These are phyloP conservation scores for Zelopaecilomyces penicillatus DNA, from an alignment of 2,329 filamentous ascomycete genomes.

Conservation along the genomic window DNA sequence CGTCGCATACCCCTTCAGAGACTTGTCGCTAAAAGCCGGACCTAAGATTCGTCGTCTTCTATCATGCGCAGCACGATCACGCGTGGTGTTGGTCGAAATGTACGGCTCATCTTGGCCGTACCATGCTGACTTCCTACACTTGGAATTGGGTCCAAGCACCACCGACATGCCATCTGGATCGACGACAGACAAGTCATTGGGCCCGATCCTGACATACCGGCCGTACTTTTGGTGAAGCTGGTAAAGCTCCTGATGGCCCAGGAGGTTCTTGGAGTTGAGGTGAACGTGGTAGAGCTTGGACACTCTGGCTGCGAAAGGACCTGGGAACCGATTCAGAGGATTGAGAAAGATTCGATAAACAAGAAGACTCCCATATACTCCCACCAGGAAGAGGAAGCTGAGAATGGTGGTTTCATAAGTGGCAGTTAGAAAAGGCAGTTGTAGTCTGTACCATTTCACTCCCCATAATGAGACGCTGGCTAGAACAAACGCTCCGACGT, in stretches of 20 bases:
- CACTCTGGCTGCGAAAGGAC: conserved; percentile 2
- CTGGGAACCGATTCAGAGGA: conserved; percentile 1
- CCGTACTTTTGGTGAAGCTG: conserved; percentile 4
- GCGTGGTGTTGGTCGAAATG: conserved; percentile 2
- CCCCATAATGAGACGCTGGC: neutral
- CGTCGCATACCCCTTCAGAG: neutral
- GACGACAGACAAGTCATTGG: conserved; percentile 1
- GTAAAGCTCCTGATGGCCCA: neutral
- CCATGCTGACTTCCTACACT: conserved; percentile 3
- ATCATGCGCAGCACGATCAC: neutral
- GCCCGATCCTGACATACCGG: conserved; percentile 5
- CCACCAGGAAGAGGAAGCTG: no score
- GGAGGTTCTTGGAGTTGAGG: neutral
- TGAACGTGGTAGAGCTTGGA: conserved; percentile 4
- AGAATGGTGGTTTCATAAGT: neutral
- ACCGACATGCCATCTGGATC: conserved; percentile 3
- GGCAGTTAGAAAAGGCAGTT: neutral
- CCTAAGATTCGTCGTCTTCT: neutral
- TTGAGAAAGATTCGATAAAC: conserved; percentile 5
- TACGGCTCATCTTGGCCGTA: conserved; percentile 1
- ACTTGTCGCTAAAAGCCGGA: conserved; percentile 1
- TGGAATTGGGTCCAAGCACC: conserved; percentile 1
- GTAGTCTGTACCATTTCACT: neutral
- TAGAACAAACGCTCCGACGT: neutral
- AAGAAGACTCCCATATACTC: no score